A percentile compares a stretch with the other conserved stretches of the same genome.
phyloP scores from a whole-genome alignment of 805 yeast species.

The Metschnikowia hibisci region DNA sequence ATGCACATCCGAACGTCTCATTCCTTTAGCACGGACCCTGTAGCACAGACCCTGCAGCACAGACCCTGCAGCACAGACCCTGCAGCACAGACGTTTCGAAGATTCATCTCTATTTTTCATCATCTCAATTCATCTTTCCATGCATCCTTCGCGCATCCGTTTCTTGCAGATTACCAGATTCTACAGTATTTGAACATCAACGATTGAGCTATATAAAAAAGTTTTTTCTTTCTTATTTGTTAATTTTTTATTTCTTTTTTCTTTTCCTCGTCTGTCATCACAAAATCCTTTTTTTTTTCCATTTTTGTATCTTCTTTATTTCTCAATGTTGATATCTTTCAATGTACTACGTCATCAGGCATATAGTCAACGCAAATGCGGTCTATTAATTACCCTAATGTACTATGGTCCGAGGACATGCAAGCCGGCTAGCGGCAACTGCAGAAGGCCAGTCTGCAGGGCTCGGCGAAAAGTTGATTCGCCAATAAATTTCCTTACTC shows the following conservation, averaged over 20 bases:
- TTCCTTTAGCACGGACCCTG: no score
- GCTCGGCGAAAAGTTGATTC: background rate
- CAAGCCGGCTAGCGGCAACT: conserved; percentile 10
- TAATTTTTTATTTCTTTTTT: background rate
- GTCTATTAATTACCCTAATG: conserved; percentile 17
- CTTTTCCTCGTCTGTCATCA: background rate
- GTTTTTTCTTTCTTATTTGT: conserved; percentile 1
- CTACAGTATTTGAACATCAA: no score
- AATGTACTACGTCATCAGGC: conserved; percentile 3
- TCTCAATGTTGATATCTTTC: background rate
- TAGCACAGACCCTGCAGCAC: no score
- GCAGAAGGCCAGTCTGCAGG: background rate
- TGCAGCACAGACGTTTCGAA: no score
- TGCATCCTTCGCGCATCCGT: background rate
- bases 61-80: no score
- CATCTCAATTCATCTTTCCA: background rate
- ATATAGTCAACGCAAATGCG: conserved; percentile 8
- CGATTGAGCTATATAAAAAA: conserved; percentile 1
- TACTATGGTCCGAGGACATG: conserved; percentile 11
- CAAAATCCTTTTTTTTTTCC: background rate
- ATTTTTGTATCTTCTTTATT: background rate
- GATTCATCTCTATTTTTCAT: no score
- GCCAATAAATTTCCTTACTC: conserved; percentile 8
- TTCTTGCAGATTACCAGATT: background rate
- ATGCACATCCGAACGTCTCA: no score